A percentile compares a stretch with the other conserved stretches of the same genome.
Evolutionary conservation across 805 yeast genomes (phyloP).

Genomic region (Myxozyma melibiosi): DNA sequence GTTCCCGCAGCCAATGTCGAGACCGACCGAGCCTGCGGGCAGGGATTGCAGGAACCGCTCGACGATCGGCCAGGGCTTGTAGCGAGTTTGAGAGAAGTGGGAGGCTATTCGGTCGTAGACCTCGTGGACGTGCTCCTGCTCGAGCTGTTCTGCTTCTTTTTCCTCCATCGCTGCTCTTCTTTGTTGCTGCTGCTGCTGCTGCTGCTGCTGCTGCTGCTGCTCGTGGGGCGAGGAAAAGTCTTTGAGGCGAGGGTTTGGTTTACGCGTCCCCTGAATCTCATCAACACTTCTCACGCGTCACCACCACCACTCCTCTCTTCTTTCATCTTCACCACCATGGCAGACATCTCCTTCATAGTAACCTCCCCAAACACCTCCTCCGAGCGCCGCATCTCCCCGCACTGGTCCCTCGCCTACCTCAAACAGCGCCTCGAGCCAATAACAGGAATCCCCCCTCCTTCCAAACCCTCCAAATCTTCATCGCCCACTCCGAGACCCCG

Average conservation of each 20-base stretch:
- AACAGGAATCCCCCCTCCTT: conserved; percentile 70
- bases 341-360: conserved; percentile 56
- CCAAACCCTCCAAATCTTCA: conserved; percentile 46
- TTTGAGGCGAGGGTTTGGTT: not conserved
- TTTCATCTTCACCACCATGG: conserved; percentile 25
- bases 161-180: not conserved
- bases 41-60: conserved; percentile 61
- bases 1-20: conserved; percentile 97
- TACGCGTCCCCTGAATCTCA: not conserved
- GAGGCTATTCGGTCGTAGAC: conserved; percentile 91
- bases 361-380: conserved; percentile 70
- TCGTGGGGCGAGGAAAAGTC: not conserved
- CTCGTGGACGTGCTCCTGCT: conserved; percentile 79
- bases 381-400: conserved; percentile 64
- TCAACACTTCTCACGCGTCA: not conserved
- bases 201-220: not conserved
- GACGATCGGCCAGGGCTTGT: conserved; percentile 98
- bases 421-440: conserved; percentile 61
- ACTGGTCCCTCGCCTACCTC: conserved; percentile 60
- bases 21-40: conserved; percentile 64
- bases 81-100: conserved; percentile 91
- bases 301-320: not conserved
- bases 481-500: conserved; percentile 20
- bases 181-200: not conserved
- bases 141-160: conserved; percentile 43